Base-by-base conservation (phyloP, 2,329 filamentous ascomycete species). In the Fusarium begoniae region DNA sequence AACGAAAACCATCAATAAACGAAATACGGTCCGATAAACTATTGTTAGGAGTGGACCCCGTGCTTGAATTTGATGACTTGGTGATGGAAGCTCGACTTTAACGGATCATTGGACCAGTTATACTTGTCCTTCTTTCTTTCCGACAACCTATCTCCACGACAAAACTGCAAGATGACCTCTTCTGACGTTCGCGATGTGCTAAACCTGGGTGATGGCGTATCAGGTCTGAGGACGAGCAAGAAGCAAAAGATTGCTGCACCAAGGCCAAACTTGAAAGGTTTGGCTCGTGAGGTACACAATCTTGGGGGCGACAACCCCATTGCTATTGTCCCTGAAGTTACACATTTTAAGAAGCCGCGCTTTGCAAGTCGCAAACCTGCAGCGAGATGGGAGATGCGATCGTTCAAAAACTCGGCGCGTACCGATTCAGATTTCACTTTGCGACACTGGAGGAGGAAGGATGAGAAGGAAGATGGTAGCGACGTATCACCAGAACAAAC, bases 181-280 rank as follows among this genome's bases (percentile, higher is more conserved):
- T 89, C 91, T 82, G 94, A 97, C 87, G 90, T 97, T 77, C 94
- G 93, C 85, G 94, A 97, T 82, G 94, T 97, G 80, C 90, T 97
- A 80, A 94, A 95, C 82, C 87, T 97, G 81, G 92, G 92, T 56
- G 91, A 91, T 38, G 83, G 85, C 69, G 78, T 84, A 57, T 78
- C 84, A 57, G 84, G 83, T 58, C 80, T 86, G 61, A 85, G 92
- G 72, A 90, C 91, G 45, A 84, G 89, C 48, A 97, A 96, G 85
- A 95, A 96, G 81, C 90, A 92, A 78, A 95, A 93, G 81, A 85
- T 89, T 12, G 85, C 88, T 22, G 89, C 88, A 53, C 89, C 91
- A 74, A 85, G 86, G 60, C 87, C 86, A 45, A 91, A 88, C 72
- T 80, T 92, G 60, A 92, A 92, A 74, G 90, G 90, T 30, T 84